Base-by-base conservation (phyloP, 2,329 filamentous ascomycete genomes). In the Xylaria arbuscula region DNA sequence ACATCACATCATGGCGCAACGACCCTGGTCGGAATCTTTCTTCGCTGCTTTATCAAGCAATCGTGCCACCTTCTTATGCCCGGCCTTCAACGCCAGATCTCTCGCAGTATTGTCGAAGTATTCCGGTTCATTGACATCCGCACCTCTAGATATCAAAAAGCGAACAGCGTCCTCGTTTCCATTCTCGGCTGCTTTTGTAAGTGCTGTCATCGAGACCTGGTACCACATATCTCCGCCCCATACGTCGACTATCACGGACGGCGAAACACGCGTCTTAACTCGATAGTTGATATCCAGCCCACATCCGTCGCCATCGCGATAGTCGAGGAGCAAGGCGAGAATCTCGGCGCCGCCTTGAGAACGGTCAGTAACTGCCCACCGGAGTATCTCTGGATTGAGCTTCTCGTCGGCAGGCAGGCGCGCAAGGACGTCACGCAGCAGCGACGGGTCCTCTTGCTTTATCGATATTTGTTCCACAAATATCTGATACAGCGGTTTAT, bases 281-380 rank as follows among this genome's bases (percentile, higher is more conserved):
- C 38, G 45, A 54, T 66, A 66, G 57, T 68, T 66, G 36, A 68
- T 68, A 34, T 68, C 10, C n/a, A 68, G 47, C 40, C 62, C 66
- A 28, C 28, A 28, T 28, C 28, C 28, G 5, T 28, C 28, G 28
- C 28, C 28, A 28, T 28, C 28, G 28, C 28, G 28, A 19, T 60
- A 22, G 32, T 68, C 66, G 15, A 68, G 66, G 66, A 68, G 66
- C 8, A 65, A 24, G 24, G 62, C 36, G 11, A 68, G 42, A 48
- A 68, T 62, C 38, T 62, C 56, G 42, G 58, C 62, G 24, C 66
- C 66, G 47, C 66, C 24, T 4, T 61, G 8, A 15, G 40, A 9
- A 7, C 66, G 66, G 13, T 47, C 0, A 1, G 3, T 0, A 3
- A 68, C 34, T 28, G 38, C 62, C 1, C 1, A 1, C 1, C 61